Evolutionary conservation across 306 rosid species (phyloP).

Genomic region (Canavalia gladiata): DNA sequence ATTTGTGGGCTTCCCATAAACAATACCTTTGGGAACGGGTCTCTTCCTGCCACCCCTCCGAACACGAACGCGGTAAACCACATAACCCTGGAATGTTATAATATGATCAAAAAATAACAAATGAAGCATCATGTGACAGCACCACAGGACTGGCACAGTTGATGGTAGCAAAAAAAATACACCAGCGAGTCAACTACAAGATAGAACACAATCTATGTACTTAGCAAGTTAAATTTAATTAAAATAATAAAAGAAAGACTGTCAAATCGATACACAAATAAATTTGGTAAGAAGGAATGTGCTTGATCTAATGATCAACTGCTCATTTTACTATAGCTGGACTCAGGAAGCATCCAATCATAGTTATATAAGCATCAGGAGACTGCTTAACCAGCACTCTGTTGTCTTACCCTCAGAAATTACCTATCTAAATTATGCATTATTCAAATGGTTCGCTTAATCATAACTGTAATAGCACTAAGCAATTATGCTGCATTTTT

Average conservation of each 20-base stretch:
- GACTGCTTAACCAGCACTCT: conserved; percentile 39
- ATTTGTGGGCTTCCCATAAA: conserved; percentile 94
- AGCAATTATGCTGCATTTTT: not conserved
- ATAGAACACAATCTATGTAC: not conserved
- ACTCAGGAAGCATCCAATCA: conserved; percentile 46
- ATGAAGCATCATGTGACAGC: not conserved
- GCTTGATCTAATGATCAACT: conserved; percentile 24
- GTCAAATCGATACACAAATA: conserved; percentile 36
- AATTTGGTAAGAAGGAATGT: not conserved
- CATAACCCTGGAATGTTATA: conserved; percentile 67
- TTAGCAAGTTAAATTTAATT: not conserved
- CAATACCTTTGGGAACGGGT: conserved; percentile 96
- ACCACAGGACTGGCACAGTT: not conserved
- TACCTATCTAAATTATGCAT: not conserved
- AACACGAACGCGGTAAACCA: conserved; percentile 85
- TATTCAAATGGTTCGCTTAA: not conserved
- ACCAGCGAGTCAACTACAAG: too few relatives aligned
- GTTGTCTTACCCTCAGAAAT: not conserved
- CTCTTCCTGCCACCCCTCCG: conserved; percentile 96
- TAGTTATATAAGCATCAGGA: conserved; percentile 2
- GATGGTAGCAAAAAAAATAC: not conserved
- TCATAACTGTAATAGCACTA: too few relatives aligned
- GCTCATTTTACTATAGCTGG: conserved; percentile 27
- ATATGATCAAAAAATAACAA: not conserved
- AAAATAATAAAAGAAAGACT: not conserved